phyloP scores from a whole-genome alignment of 495 filamentous ascomycete genomes.

The Immersiella caudata region DNA sequence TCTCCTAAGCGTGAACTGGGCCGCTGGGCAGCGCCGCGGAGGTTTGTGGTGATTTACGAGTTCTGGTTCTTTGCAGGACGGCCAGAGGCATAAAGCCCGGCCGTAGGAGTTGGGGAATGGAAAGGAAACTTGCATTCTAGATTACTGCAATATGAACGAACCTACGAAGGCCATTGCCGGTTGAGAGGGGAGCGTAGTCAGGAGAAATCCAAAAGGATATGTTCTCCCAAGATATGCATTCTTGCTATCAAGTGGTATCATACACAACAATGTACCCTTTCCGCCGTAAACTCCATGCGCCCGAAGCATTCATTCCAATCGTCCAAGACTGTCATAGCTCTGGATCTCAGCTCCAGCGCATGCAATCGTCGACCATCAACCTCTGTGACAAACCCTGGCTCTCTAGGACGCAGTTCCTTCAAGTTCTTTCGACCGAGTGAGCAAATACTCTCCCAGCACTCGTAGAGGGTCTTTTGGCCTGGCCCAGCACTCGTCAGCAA shows the following conservation, averaged over 20 bases:
- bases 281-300: not conserved
- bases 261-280: not conserved
- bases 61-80: slow-evolving; percentile 30
- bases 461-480: slow-evolving; percentile 84
- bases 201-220: slow-evolving; percentile 6
- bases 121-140: slow-evolving; percentile 40
- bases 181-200: slow-evolving; percentile 3
- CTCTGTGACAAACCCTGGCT: not conserved
- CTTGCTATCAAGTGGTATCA: slow-evolving; percentile 14
- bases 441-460: slow-evolving; percentile 81
- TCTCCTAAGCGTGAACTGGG: slow-evolving; percentile 55
- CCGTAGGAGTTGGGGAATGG: slow-evolving; percentile 40
- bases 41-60: slow-evolving; percentile 19
- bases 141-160: slow-evolving; percentile 26
- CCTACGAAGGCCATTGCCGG: not conserved
- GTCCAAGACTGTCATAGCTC: too few species aligned
- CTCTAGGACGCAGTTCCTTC: slow-evolving; percentile 44
- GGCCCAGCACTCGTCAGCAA: slow-evolving; percentile 1
- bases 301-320: too few species aligned
- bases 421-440: slow-evolving; percentile 78
- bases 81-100: slow-evolving; percentile 19
- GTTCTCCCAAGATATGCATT: not conserved
- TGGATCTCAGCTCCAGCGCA: too few species aligned
- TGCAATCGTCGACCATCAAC: too few species aligned
- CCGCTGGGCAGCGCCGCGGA: slow-evolving; percentile 21